Conservation (phyloP, 108 stramenopile species). For the Skeletonema potamos region DNA sequence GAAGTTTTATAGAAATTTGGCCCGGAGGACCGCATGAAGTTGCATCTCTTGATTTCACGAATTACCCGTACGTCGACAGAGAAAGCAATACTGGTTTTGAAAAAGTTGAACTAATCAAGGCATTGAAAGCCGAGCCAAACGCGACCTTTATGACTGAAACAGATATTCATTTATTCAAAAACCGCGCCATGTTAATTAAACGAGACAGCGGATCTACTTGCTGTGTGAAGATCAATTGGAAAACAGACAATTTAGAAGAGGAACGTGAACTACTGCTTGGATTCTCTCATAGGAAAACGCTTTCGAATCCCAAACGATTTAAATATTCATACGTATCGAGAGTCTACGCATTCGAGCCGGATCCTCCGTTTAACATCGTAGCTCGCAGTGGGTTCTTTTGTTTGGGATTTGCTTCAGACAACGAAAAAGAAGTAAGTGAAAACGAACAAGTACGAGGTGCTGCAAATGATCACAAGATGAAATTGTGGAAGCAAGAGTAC, state of each 20-base stretch:
- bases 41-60: slow-evolving; percentile 1
- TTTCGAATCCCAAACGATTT: background rate
- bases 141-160: slow-evolving; percentile 21
- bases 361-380: slow-evolving; percentile 42
- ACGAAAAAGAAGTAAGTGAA: slow-evolving; percentile 10
- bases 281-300: slow-evolving; percentile 43
- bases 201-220: slow-evolving; percentile 49
- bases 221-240: slow-evolving; percentile 42
- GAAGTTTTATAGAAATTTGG: slow-evolving; percentile 35
- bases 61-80: slow-evolving; percentile 5
- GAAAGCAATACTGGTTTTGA: background rate
- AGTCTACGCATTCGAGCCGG: slow-evolving; percentile 39
- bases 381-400: slow-evolving; percentile 46
- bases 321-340: slow-evolving; percentile 36
- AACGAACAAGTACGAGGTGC: slow-evolving; percentile 40
- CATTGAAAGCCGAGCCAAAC: slow-evolving; percentile 20
- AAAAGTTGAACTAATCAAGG: background rate
- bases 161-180: background rate
- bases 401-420: slow-evolving; percentile 37
- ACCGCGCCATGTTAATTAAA: slow-evolving; percentile 1
- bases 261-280: slow-evolving; percentile 30
- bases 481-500: slow-evolving; percentile 9
- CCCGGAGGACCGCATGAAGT: slow-evolving; percentile 35
- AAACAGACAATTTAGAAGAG: background rate
- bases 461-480: slow-evolving; percentile 29